Evolutionary conservation across 228 moss, liverwort and hornwort genomes (phyloP), one percentile per base, ranked within the genome.

Genomic region (Sphagnum magellanicum): DNA sequence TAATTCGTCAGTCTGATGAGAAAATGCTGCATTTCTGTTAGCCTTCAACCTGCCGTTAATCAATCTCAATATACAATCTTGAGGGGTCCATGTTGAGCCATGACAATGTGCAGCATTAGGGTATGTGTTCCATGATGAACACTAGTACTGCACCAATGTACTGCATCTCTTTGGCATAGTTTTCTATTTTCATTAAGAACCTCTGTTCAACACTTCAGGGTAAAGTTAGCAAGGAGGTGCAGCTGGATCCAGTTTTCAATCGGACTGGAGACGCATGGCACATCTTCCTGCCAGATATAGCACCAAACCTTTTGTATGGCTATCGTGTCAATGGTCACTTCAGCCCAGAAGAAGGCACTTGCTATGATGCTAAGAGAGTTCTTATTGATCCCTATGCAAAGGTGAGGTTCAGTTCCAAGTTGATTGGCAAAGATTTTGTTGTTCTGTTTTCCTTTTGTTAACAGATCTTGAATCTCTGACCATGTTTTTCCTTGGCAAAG

Each of bases 351-450:
- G 84, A 92, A 73, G 92, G 92, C 13, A 76, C 84, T 72, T 88
- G 84, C 84, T 92, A 81, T 68, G 82, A 88, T 73, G 49, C 82
- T 4, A 78, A 63, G 69, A 80, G 81, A 59, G 73, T 92, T 69
- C 82, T 92, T 58, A 82, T 92, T 15, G 92, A 92, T 74, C 92
- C 92, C 15, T 92, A 92, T 77, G 92, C 90, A 59, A 92, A 92
- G 92, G 90, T 92, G 70, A 75, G 67, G 6, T 50, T 13, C 14
- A 4, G 9, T 12, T 50, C 49, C 47, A 17, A 10, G 61, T 46
- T 16, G 47, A 62, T 62, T 16, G 32, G 32, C 32, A 32, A 32
- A 32, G 32, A 32, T 32, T 32, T 32, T 32, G 32, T 32, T 32
- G 61, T 14, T 62, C 16, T 17, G 8, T 5, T 62, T 62, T 62